These are phyloP conservation scores for Alternaria sp. DNA, from an alignment of 2,329 filamentous ascomycete genomes.

Conservation along the genomic window DNA sequence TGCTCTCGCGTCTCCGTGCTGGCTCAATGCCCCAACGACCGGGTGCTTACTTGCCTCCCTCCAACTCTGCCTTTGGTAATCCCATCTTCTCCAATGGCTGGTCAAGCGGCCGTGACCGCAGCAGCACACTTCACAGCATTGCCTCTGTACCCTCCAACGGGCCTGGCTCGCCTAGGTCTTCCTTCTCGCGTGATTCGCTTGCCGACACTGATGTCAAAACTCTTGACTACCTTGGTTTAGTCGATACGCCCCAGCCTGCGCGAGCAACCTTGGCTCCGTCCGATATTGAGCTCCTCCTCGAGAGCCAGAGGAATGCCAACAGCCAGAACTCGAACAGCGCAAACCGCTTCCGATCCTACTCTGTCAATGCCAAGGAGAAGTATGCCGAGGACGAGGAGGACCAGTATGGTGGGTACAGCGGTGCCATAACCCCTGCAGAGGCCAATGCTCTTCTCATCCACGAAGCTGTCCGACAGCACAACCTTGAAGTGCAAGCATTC, in stretches of 20 bases:
- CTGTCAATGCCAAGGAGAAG: constrained; percentile 97
- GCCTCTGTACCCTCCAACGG: constrained; percentile 87
- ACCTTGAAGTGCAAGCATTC: constrained; percentile 91
- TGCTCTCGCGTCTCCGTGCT: constrained; percentile 85
- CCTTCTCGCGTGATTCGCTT: constrained; percentile 84
- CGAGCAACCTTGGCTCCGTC: constrained; percentile 76
- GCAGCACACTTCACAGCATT: constrained; percentile 88
- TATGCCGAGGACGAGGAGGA: constrained; percentile 90
- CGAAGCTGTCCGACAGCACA: constrained; percentile 86
- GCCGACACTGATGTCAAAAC: constrained; percentile 91
- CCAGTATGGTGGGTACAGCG: constrained; percentile 70
- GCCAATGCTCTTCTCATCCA: constrained; percentile 70
- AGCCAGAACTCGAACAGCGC: constrained; percentile 69
- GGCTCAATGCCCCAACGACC: constrained; percentile 93
- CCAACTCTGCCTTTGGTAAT: constrained; percentile 78
- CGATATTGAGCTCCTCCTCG: constrained; percentile 59
- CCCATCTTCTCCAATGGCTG: constrained; percentile 89
- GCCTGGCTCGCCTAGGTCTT: constrained; percentile 84
- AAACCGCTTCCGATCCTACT: constrained; percentile 95
- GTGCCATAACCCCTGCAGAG: constrained; percentile 67
- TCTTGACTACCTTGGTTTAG: constrained; percentile 92
- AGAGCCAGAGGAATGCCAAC: constrained; percentile 66
- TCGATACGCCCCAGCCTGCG: constrained; percentile 87
- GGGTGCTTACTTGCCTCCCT: constrained; percentile 65
- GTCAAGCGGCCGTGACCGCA: constrained; percentile 81